These are phyloP conservation scores for Magnolia officinalis DNA, from an alignment of 164 flowering plant genomes.

Conservation along the genomic window DNA sequence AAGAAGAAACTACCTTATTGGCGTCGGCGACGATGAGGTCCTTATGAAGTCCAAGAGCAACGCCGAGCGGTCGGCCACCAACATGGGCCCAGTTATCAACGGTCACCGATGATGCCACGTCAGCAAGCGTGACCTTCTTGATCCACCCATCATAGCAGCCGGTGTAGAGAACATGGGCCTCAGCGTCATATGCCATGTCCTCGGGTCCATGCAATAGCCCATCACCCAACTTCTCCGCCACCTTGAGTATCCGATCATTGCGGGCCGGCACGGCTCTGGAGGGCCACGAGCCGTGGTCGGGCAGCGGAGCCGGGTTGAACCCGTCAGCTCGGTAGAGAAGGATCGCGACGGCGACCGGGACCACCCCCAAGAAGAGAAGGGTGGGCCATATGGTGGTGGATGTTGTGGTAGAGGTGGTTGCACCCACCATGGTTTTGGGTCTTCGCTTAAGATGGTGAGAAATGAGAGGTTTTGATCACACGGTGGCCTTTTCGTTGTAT, in stretches of 20 bases:
- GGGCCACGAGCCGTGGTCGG: constrained; percentile 23
- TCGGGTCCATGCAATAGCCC: constrained; percentile 62
- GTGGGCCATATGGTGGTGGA: background rate
- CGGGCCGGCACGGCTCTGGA: constrained; percentile 21
- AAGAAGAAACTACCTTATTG: constrained; percentile 28
- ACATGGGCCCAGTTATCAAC: constrained; percentile 53
- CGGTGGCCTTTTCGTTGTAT: too few species aligned
- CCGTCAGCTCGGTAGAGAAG: constrained; percentile 41
- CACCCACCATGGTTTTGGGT: background rate
- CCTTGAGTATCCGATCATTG: constrained; percentile 33
- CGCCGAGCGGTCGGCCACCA: constrained; percentile 73
- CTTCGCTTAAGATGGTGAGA: background rate
- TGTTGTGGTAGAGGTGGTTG: background rate
- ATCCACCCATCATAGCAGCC: constrained; percentile 82
- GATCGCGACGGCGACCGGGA: constrained; percentile 26
- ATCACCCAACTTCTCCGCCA: constrained; percentile 41
- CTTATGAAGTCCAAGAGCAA: constrained; percentile 37
- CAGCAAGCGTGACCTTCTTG: constrained; percentile 45
- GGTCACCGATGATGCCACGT: constrained; percentile 20
- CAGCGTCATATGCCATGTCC: constrained; percentile 57
- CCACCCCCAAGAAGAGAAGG: background rate
- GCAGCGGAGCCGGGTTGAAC: constrained; percentile 56
- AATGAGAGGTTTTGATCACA: background rate
- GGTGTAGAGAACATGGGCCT: constrained; percentile 45
- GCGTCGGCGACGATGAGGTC: constrained; percentile 59